A percentile compares a stretch with the other conserved stretches of the same genome.
phyloP scores from a whole-genome alignment of 305 asterid genomes.

The Plantago rigida region DNA sequence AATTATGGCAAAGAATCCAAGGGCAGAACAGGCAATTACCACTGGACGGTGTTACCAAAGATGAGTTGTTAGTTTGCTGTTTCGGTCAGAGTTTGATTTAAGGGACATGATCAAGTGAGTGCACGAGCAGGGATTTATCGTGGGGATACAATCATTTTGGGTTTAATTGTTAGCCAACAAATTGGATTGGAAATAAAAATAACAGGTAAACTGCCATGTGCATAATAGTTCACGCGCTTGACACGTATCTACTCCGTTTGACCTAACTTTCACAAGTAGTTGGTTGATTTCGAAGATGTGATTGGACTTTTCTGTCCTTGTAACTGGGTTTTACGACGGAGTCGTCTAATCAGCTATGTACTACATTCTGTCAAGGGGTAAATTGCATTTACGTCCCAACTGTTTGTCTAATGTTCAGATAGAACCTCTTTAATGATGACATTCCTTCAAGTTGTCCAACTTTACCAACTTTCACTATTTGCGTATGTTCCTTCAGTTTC shows the following conservation, averaged over 20 bases:
- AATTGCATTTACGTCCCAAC: too few species aligned
- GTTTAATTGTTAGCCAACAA: conserved; percentile 12
- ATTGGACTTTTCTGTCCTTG: neutral
- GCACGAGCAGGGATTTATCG: conserved; percentile 3
- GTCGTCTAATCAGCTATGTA: too few species aligned
- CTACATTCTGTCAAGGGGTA: too few species aligned
- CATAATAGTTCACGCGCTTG: conserved; percentile 27
- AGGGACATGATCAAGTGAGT: conserved; percentile 23
- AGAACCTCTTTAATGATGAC: too few species aligned
- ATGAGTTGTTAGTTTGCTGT: conserved; percentile 10
- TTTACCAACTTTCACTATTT: too few species aligned
- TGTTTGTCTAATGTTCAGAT: too few species aligned
- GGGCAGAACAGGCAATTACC: conserved; percentile 17
- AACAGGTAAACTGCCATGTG: conserved; percentile 20
- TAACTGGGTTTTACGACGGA: too few species aligned
- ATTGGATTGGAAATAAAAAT: conserved; percentile 3
- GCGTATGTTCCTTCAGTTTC: too few species aligned
- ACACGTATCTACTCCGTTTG: conserved; percentile 31
- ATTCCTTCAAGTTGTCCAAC: too few species aligned
- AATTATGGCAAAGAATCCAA: neutral
- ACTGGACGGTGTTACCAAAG: conserved; percentile 25
- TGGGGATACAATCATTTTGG: conserved; percentile 16
- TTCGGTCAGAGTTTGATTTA: neutral
- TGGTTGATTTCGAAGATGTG: neutral
- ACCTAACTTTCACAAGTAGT: conserved; percentile 28